Evolutionary conservation across 495 filamentous ascomycete genomes (phyloP), one percentile per base, ranked within the genome.

Genomic region (Cairneyella variabilis): DNA sequence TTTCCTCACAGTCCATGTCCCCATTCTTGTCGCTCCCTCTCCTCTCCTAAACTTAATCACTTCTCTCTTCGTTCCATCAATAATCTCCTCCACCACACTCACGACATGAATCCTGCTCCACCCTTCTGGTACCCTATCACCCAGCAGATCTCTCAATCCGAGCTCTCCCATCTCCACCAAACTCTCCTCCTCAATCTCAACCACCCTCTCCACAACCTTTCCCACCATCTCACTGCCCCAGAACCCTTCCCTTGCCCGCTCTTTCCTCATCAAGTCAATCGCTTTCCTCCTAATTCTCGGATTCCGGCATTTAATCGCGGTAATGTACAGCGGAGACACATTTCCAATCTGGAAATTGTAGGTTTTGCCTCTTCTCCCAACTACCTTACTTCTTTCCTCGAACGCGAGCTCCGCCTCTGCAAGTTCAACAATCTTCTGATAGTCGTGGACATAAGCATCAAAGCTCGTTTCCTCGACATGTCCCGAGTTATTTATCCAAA

Each of bases 271-370:
- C 3, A 45, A n/a, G 4, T 17, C 21, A 1, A 76, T 59, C 7
- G 73, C 74, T 43, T 61, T 61, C 0, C 72, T 66, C 12, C 73
- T 65, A 28, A 73, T 63, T 0, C 44, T 26, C 2, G 71, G 71
- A 51, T 76, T 67, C 5, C 73, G 64, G 48, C 73, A 78, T n/a
- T 62, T 59, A 5, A 61, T 64, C 6, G 65, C 71, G 4, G 66
- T 61, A 10, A 64, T 36, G 44, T 66, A 74, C 2, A 72, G 48
- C 0, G 66, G 59, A 7, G 42, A 44, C n/a, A 74, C 59, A 27
- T 72, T 61, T 11, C 65, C 64, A 17, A 66, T 50, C 20, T 68
- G 63, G 21, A 28, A 45, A 23, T 27, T 45, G 42, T 9, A 7
- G 23, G 4, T 26, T 11, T 17, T 22, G n/a, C 22, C 17, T 26